Percentiles rank a stretch among this genome's conserved stretches.
These are phyloP conservation scores for Bacidia gigantensis DNA, from an alignment of 495 filamentous ascomycete genomes.

Conservation along the genomic window DNA sequence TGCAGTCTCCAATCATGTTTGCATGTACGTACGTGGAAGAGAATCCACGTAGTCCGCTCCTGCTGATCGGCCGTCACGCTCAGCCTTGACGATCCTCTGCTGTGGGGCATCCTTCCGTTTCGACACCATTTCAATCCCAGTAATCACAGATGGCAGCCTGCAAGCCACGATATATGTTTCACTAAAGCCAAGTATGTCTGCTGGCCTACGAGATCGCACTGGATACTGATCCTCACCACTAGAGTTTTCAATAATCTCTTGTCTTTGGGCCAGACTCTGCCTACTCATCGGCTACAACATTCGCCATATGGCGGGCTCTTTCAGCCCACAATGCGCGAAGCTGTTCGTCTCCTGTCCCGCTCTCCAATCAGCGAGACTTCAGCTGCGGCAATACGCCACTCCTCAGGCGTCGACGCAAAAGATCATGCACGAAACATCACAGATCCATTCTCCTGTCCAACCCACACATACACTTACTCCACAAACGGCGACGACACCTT, in stretches of 20 bases:
- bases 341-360: slow-evolving; percentile 67
- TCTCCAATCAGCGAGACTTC: slow-evolving; percentile 36
- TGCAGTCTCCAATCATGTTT: slow-evolving; percentile 86
- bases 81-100: slow-evolving; percentile 85
- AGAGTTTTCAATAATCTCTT: slow-evolving; percentile 59
- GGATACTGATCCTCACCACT: slow-evolving; percentile 6
- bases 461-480: slow-evolving; percentile 47
- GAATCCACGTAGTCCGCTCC: background rate
- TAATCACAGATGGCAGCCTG: slow-evolving; percentile 74
- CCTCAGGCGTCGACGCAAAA: slow-evolving; percentile 10
- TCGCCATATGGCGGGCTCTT: slow-evolving; percentile 65
- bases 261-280: slow-evolving; percentile 72
- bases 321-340: slow-evolving; percentile 77
- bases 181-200: slow-evolving; percentile 41
- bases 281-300: slow-evolving; percentile 68
- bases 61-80: background rate
- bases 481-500: slow-evolving; percentile 45
- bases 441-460: slow-evolving; percentile 45
- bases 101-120: slow-evolving; percentile 78
- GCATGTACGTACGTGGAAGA: slow-evolving; percentile 61
- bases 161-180: slow-evolving; percentile 89
- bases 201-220: background rate
- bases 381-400: slow-evolving; percentile 23
- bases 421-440: slow-evolving; percentile 24
- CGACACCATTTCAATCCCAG: slow-evolving; percentile 51